Evolutionary conservation across 2,329 filamentous ascomycete genomes (phyloP).

Genomic region (Penicillium hesseltinei): DNA sequence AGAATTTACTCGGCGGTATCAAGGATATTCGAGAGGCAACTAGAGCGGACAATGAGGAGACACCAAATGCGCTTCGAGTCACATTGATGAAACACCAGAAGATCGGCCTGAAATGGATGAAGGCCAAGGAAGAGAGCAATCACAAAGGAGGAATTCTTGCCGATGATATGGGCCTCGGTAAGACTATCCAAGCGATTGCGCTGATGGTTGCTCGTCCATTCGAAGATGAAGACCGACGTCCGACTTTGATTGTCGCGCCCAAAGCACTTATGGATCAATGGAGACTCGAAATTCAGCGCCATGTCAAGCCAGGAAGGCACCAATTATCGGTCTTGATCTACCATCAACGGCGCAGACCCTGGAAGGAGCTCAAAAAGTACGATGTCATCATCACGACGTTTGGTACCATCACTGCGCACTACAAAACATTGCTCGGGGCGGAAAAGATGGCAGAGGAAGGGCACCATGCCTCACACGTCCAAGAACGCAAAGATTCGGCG

Average conservation of each 20-base stretch:
- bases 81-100: conserved; percentile 79
- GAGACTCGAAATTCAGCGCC: conserved; percentile 73
- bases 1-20: conserved; percentile 69
- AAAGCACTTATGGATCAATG: conserved; percentile 80
- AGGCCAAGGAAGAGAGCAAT: conserved; percentile 66
- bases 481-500: conserved; percentile 4
- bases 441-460: conserved; percentile 51
- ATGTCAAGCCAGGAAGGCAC: conserved; percentile 58
- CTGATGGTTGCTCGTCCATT: conserved; percentile 70
- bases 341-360: conserved; percentile 61
- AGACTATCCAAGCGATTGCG: conserved; percentile 78
- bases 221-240: conserved; percentile 58
- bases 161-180: conserved; percentile 81
- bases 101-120: conserved; percentile 73
- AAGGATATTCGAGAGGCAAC: conserved; percentile 67
- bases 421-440: conserved; percentile 59
- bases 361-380: conserved; percentile 60
- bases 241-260: conserved; percentile 79
- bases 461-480: conserved; percentile 27
- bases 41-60: conserved; percentile 62
- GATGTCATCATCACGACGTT: conserved; percentile 81
- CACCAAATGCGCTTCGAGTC: conserved; percentile 66
- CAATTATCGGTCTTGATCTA: conserved; percentile 66
- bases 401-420: conserved; percentile 66
- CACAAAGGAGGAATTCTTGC: conserved; percentile 75